These are phyloP conservation scores for Euphrasia confusa DNA, from an alignment of 257 asterid genomes.

Conservation along the genomic window DNA sequence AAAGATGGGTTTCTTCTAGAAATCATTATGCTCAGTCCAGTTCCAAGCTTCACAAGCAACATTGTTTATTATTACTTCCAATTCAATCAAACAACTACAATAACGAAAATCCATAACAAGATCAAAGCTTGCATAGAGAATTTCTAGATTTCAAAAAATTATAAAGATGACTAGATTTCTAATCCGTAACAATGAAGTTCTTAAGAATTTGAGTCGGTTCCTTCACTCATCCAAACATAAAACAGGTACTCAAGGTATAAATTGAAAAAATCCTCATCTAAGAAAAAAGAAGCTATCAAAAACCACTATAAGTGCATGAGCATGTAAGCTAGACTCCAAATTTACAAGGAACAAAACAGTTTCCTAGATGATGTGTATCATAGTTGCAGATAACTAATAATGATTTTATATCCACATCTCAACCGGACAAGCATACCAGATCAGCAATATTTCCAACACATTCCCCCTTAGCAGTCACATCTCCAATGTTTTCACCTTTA, in stretches of 20 bases:
- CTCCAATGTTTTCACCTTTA: constrained; percentile 98
- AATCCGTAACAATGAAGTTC: too few relatives aligned
- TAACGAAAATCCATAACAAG: background rate
- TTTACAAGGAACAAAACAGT: background rate
- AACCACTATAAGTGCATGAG: background rate
- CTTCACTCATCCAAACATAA: too few relatives aligned
- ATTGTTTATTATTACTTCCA: constrained; percentile 29
- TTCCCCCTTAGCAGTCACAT: constrained; percentile 99
- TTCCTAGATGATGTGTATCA: background rate
- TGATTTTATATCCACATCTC: constrained; percentile 14
- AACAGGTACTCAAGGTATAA: too few relatives aligned
- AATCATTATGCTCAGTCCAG: constrained; percentile 87
- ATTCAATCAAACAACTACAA: background rate
- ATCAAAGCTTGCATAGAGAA: background rate
- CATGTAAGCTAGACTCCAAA: background rate
- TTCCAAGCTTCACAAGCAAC: constrained; percentile 75
- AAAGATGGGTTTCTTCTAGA: constrained; percentile 89
- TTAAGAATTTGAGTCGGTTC: too few relatives aligned
- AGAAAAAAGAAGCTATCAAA: too few relatives aligned
- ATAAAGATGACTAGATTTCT: too few relatives aligned
- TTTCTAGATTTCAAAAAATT: too few relatives aligned
- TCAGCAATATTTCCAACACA: constrained; percentile 95
- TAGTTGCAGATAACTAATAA: constrained; percentile 8
- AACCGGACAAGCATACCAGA: constrained; percentile 52
- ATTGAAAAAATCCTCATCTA: too few relatives aligned